Conservation (phyloP, 768 basidiomycete genomes). For the Filobasidium floriforme region DNA sequence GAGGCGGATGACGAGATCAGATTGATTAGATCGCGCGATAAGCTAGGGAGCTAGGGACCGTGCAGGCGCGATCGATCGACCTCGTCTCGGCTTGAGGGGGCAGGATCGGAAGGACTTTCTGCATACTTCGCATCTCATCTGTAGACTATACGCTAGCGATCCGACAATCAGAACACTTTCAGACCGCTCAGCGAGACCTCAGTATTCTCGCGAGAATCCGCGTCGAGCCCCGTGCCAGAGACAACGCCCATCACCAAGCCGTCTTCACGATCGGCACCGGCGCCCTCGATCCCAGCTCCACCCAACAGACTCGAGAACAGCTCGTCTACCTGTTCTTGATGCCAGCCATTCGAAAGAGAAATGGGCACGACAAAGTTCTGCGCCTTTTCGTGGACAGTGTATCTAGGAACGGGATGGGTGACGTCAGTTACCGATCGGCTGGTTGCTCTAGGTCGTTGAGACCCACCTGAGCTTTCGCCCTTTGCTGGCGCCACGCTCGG, state of each 20-base stretch:
- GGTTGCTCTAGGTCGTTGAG: not conserved
- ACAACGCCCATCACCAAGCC: conserved; percentile 10
- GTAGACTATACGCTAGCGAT: no score
- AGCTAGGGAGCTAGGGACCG: no score
- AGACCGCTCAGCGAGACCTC: not conserved
- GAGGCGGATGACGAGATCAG: no score
- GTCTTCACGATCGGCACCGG: conserved; percentile 23
- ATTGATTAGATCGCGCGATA: no score
- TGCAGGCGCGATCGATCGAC: no score
- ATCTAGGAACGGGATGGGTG: conserved; percentile 49
- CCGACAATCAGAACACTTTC: not conserved
- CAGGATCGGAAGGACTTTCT: no score
- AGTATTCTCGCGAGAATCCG: not conserved
- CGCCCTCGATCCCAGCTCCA: conserved; percentile 34
- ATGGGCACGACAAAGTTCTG: conserved; percentile 97
- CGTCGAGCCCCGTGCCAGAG: not conserved
- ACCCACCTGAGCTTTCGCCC: conserved; percentile 79
- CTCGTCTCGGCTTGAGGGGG: no score
- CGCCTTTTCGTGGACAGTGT: conserved; percentile 89
- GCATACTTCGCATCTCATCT: no score
- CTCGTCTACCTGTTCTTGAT: conserved; percentile 93
- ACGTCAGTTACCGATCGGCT: no score
- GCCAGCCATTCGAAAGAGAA: conserved; percentile 61
- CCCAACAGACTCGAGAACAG: conserved; percentile 82
- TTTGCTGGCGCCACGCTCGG: conserved; percentile 94